phyloP scores from a whole-genome alignment of 2,329 filamentous ascomycete genomes.

The Shiraia bambusicola region DNA sequence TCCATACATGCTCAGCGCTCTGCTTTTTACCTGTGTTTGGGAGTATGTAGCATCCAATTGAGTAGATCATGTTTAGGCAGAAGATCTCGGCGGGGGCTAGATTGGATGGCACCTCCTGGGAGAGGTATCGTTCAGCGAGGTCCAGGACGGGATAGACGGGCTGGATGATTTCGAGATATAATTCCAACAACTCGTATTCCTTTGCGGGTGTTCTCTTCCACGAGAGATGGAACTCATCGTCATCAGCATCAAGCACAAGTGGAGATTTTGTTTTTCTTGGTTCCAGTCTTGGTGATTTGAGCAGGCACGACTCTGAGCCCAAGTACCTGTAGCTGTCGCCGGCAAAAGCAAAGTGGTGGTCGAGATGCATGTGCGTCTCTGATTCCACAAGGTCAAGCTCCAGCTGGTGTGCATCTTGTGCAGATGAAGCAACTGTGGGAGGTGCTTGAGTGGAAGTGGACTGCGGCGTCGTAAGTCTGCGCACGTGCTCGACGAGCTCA shows the following conservation, averaged over 20 bases:
- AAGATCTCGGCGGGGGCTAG: slow-evolving; percentile 31
- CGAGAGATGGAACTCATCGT: slow-evolving; percentile 28
- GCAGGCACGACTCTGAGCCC: slow-evolving; percentile 36
- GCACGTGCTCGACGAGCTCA: slow-evolving; percentile 40
- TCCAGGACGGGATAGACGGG: slow-evolving; percentile 37
- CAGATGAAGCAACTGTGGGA: slow-evolving; percentile 14
- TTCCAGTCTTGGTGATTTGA: slow-evolving; percentile 34
- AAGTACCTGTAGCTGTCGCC: slow-evolving; percentile 39
- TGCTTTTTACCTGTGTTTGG: slow-evolving; percentile 29
- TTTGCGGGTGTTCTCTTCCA: slow-evolving; percentile 28
- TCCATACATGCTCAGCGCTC: slow-evolving; percentile 22
- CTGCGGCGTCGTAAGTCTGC: slow-evolving; percentile 21
- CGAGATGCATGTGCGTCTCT: slow-evolving; percentile 20
- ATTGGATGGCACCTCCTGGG: slow-evolving; percentile 22
- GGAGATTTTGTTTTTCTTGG: slow-evolving; percentile 17
- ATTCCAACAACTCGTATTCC: slow-evolving; percentile 32
- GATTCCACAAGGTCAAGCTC: slow-evolving; percentile 18
- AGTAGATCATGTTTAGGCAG: slow-evolving; percentile 40
- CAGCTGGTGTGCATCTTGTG: slow-evolving; percentile 11
- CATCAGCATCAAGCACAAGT: slow-evolving; percentile 19
- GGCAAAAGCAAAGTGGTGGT: slow-evolving; percentile 40
- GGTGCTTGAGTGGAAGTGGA: slow-evolving; percentile 25
- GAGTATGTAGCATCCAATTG: slow-evolving; percentile 37
- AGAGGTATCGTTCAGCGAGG: slow-evolving; percentile 21
- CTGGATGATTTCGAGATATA: slow-evolving; percentile 32